Conservation (phyloP, 164 flowering plant species). For the Taxillus chinensis region DNA sequence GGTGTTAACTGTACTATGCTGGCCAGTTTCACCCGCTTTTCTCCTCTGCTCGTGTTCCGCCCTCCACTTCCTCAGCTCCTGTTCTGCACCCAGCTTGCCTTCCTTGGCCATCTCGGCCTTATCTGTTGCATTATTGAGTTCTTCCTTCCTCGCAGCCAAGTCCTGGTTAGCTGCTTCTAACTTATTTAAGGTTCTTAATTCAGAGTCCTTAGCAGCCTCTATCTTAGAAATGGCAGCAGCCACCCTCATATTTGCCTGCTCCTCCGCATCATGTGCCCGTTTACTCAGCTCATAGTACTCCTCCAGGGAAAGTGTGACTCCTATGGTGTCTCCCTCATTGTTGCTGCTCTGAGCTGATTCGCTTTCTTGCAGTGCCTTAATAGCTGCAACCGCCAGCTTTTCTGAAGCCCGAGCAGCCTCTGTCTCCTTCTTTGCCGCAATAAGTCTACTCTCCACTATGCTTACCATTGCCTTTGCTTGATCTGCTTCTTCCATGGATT, state of each 20-base stretch:
- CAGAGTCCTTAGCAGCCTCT: constrained; percentile 70
- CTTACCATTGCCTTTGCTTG: constrained; percentile 67
- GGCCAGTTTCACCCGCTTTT: constrained; percentile 43
- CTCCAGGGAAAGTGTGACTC: constrained; percentile 69
- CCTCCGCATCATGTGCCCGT: constrained; percentile 82
- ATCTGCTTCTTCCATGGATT: constrained; percentile 69
- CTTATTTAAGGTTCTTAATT: constrained; percentile 45
- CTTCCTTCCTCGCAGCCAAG: constrained; percentile 38
- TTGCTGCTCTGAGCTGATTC: constrained; percentile 31
- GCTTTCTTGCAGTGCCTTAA: constrained; percentile 76
- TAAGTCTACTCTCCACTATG: constrained; percentile 55
- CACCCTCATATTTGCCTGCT: constrained; percentile 55
- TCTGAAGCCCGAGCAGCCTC: constrained; percentile 90
- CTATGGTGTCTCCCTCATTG: constrained; percentile 31
- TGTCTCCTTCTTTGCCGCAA: constrained; percentile 72
- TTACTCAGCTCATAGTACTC: constrained; percentile 75
- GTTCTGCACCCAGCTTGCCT: constrained; percentile 83
- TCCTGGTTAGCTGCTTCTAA: constrained; percentile 58
- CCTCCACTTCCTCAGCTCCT: constrained; percentile 89
- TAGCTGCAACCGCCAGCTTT: constrained; percentile 68
- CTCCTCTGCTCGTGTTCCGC: constrained; percentile 67
- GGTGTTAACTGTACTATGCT: constrained; percentile 17
- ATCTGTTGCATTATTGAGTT: constrained; percentile 40
- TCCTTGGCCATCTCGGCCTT: constrained; percentile 75
- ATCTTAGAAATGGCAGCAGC: constrained; percentile 55